Percentiles rank a stretch among this genome's conserved stretches.
Evolutionary conservation across 2,329 filamentous ascomycete species (phyloP).

Genomic region (Pseudocercospora vitis): DNA sequence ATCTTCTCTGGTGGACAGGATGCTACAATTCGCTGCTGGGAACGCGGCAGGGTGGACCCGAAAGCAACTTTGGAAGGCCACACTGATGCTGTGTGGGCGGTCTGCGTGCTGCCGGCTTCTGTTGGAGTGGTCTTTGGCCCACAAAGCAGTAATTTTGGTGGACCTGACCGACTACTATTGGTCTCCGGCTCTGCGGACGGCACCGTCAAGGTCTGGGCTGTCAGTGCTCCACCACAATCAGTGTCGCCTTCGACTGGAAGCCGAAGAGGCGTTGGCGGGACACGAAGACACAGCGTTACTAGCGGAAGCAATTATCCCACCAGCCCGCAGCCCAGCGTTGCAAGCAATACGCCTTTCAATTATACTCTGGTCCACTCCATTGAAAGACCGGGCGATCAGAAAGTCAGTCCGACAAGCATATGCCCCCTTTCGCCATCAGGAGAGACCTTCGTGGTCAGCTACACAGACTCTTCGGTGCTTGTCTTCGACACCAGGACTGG

Average conservation of each 20-base stretch:
- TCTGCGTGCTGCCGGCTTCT: conserved; percentile 86
- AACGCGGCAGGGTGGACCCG: conserved; percentile 87
- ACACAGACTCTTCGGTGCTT: conserved; percentile 83
- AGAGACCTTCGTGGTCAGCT: conserved; percentile 89
- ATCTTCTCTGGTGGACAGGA: conserved; percentile 98
- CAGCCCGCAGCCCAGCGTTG: conserved; percentile 83
- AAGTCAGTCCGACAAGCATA: conserved; percentile 83
- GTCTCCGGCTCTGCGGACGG: conserved; percentile 90
- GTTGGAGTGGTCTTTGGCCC: conserved; percentile 76
- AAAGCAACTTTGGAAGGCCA: conserved; percentile 90
- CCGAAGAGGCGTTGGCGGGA: conserved; percentile 68
- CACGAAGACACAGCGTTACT: conserved; percentile 87
- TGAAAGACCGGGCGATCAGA: conserved; percentile 53
- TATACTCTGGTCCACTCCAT: conserved; percentile 89
- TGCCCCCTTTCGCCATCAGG: conserved; percentile 80
- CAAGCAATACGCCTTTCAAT: conserved; percentile 81
- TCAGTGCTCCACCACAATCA: conserved; percentile 84
- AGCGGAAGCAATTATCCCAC: conserved; percentile 90
- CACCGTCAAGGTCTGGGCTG: conserved; percentile 88
- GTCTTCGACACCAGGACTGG: conserved; percentile 91
- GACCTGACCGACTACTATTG: conserved; percentile 81
- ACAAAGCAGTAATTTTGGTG: conserved; percentile 66
- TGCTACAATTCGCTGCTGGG: conserved; percentile 90
- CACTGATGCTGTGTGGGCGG: conserved; percentile 91
- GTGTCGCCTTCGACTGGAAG: conserved; percentile 75